Base-by-base conservation (phyloP, 2,329 filamentous ascomycete species). In the Lasiodiplodia sp. region DNA sequence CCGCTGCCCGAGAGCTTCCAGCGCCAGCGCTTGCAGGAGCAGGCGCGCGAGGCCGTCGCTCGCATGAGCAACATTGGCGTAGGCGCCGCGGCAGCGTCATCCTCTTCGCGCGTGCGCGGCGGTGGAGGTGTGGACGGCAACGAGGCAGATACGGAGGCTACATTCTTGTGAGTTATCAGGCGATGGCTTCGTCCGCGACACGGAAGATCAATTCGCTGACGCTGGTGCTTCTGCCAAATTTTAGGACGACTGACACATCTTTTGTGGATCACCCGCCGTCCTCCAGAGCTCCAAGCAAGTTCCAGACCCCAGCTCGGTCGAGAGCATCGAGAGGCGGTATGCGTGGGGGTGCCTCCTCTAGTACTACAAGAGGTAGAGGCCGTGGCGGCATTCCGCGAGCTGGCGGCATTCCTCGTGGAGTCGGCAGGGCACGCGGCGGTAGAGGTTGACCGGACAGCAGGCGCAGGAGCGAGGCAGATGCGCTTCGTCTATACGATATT, bases 211-310 rank as follows among this genome's bases (percentile, higher is more conserved):
- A 14, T 62, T 23, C 8, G 53, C 64, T 67, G 25, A 67, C 18
- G 8, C 18, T 12, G 11, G 18, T 7, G 40, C 40, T 44, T 25
- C 4, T 18, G 12, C 47, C n/a, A 34, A n/a, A n/a, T 12, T 18
- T 38, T 4, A 95, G 92, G 86, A 97, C 94, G 28, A 97, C 93
- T 12, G 94, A 97, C 76, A 96, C 91, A 6, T 93, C 92, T 1
- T 97, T 97, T 76, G 89, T 97, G 68, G 93, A 97, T 40, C 92
- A 97, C 74, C 94, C 94, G 8, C 86, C 86, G 4, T 86, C 85
- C 47, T 83, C 82, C 37, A 87, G 86, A 74, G 76, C 79, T 2
- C 77, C 78, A 4, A 79, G 76, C 69, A 84, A 79, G 69, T 82
- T 80, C 69, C 75, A 78, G 25, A 79, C 77, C 16, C 78, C 79